phyloP scores from a whole-genome alignment of 2,329 filamentous ascomycete genomes.

The Colletotrichum sp. region DNA sequence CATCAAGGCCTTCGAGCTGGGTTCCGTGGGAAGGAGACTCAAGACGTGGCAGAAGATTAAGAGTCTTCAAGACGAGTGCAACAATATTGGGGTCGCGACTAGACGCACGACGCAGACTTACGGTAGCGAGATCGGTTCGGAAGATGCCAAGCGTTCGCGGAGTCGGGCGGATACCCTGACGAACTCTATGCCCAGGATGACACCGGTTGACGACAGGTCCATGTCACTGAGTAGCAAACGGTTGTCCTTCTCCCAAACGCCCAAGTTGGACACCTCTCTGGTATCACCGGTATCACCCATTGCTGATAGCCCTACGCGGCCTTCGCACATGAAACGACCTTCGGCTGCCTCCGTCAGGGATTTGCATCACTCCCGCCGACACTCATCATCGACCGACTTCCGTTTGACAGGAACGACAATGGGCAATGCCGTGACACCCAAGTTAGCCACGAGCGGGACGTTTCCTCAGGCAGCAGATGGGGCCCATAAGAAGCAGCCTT shows the following conservation, averaged over 20 bases:
- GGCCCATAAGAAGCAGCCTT: conserved; percentile 68
- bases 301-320: conserved; percentile 52
- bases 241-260: conserved; percentile 55
- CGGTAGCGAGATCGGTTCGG: conserved; percentile 64
- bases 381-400: conserved; percentile 81
- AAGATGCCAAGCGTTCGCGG: conserved; percentile 54
- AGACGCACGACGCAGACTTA: conserved; percentile 62
- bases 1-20: conserved; percentile 93
- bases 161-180: conserved; percentile 66
- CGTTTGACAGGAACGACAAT: conserved; percentile 46
- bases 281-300: conserved; percentile 44
- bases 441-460: conserved; percentile 46
- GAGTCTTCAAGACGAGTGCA: conserved; percentile 85
- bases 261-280: conserved; percentile 51
- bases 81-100: conserved; percentile 48
- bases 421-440: conserved; percentile 41
- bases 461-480: conserved; percentile 43
- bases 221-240: conserved; percentile 53
- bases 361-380: conserved; percentile 82
- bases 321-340: conserved; percentile 63
- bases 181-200: conserved; percentile 46
- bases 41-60: conserved; percentile 99
- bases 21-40: conserved; percentile 84
- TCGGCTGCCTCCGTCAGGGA: conserved; percentile 85
- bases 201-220: conserved; percentile 47